Percentiles rank a stretch among this genome's conserved stretches.
Evolutionary conservation across 148 eudicot species (phyloP).

Genomic region (Polygonum maritimum): DNA sequence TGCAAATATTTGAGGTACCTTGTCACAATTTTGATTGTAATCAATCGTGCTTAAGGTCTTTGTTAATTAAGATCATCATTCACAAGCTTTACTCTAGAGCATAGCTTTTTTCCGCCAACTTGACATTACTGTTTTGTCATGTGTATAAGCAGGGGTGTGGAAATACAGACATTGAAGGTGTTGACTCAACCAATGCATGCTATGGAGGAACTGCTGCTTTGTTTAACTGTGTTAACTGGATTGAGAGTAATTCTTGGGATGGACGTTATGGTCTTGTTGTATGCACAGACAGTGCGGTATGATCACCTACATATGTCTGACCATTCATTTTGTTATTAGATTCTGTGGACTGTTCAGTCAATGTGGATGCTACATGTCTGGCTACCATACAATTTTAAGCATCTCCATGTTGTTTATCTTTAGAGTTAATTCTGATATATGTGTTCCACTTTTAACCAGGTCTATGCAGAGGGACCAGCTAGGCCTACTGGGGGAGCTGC

Average conservation of each 20-base stretch:
- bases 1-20: slow-evolving; percentile 86
- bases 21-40: not conserved
- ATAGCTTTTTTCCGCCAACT: not conserved
- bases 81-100: not conserved
- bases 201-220: slow-evolving; percentile 99
- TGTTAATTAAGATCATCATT: not conserved
- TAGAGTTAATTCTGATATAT: not conserved
- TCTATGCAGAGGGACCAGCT: slow-evolving; percentile 97
- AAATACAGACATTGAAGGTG: slow-evolving; percentile 95
- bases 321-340: not conserved
- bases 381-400: not conserved
- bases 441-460: slow-evolving; percentile 34
- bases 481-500: slow-evolving; percentile 99
- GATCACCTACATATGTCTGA: slow-evolving; percentile 8
- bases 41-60: not conserved
- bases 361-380: not conserved
- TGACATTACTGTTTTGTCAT: slow-evolving; percentile 10
- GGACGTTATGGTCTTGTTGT: slow-evolving; percentile 96
- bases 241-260: slow-evolving; percentile 98
- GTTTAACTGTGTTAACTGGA: slow-evolving; percentile 95
- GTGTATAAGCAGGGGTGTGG: slow-evolving; percentile 51
- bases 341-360: not conserved
- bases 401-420: not conserved
- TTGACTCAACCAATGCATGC: slow-evolving; percentile 97
- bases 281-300: slow-evolving; percentile 98